Conservation (phyloP, 2,329 filamentous ascomycete species). For the Mycosphaerelloides madeirae region DNA sequence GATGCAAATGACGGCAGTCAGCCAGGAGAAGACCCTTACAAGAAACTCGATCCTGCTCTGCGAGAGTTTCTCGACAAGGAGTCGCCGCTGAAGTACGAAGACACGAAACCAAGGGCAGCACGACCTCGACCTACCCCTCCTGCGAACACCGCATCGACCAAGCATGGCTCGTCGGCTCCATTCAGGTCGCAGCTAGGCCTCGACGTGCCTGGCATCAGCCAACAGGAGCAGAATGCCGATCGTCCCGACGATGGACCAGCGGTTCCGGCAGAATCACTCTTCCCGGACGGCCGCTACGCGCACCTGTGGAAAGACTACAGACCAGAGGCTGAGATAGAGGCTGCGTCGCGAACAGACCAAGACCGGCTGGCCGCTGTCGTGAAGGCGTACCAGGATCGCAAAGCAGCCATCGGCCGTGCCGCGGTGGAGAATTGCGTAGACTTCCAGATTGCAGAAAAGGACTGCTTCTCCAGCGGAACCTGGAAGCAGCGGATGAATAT, state of each 20-base stretch:
- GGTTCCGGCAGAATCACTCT: slow-evolving; percentile 54
- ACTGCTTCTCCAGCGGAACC: slow-evolving; percentile 72
- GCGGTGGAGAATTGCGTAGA: slow-evolving; percentile 91
- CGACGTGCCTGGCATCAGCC: slow-evolving; percentile 18
- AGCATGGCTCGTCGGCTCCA: slow-evolving; percentile 26
- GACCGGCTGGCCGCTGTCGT: slow-evolving; percentile 77
- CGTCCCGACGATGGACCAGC: slow-evolving; percentile 29
- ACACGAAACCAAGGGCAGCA: slow-evolving; percentile 10
- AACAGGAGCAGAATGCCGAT: slow-evolving; percentile 17
- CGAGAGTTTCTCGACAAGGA: slow-evolving; percentile 81
- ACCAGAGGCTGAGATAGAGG: slow-evolving; percentile 65
- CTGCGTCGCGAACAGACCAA: slow-evolving; percentile 65
- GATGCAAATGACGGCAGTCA: slow-evolving; percentile 37
- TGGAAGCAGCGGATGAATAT: slow-evolving; percentile 67
- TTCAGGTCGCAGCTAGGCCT: slow-evolving; percentile 31
- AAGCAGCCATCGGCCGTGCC: slow-evolving; percentile 68
- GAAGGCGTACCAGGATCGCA: slow-evolving; percentile 77
- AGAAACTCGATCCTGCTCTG: slow-evolving; percentile 74
- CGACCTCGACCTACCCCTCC: slow-evolving; percentile 2
- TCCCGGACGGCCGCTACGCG: slow-evolving; percentile 68
- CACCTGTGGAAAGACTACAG: slow-evolving; percentile 91
- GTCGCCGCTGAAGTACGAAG: slow-evolving; percentile 65
- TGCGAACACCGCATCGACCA: slow-evolving; percentile 19
- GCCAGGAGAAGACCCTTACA: slow-evolving; percentile 58
- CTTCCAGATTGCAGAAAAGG: slow-evolving; percentile 75